These are phyloP conservation scores for Psilocybe cubensis DNA, from an alignment of 768 basidiomycete genomes.

Conservation along the genomic window DNA sequence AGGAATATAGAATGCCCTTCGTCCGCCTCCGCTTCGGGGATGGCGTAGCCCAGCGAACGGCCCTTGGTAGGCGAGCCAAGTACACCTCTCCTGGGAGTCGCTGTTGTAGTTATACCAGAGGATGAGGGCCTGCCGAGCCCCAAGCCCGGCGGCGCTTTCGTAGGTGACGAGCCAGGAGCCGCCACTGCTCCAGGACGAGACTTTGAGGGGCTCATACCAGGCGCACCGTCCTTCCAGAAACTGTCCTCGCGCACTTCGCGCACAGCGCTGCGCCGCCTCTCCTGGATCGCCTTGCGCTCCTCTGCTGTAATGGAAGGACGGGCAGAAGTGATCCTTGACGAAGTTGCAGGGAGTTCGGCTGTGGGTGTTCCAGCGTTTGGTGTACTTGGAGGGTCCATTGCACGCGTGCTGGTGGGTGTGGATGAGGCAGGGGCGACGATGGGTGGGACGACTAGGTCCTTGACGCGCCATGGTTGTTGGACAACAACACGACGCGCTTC, in stretches of 20 bases:
- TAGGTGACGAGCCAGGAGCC: constrained; percentile 14
- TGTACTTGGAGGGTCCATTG: constrained; percentile 7
- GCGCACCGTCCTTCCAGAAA: constrained; percentile 56
- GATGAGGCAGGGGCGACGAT: neutral
- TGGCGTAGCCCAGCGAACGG: constrained; percentile 15
- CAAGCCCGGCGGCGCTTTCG: constrained; percentile 12
- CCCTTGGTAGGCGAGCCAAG: constrained; percentile 23
- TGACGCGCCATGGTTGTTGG: constrained; percentile 58
- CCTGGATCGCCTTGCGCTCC: constrained; percentile 63
- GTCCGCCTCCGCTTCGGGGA: constrained; percentile 18
- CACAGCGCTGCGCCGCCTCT: constrained; percentile 63
- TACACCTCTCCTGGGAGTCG: constrained; percentile 1
- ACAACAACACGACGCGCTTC: constrained; percentile 52
- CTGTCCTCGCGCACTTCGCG: constrained; percentile 40
- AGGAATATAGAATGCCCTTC: constrained; percentile 12
- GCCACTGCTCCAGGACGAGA: neutral
- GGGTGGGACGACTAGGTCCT: constrained; percentile 53
- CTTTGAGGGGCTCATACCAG: constrained; percentile 48
- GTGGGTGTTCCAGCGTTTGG: neutral
- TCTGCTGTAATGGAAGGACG: constrained; percentile 40
- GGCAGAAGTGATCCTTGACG: neutral
- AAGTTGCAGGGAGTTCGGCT: neutral
- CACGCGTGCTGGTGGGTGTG: neutral
- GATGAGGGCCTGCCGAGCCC: constrained; percentile 6
- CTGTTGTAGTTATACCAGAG: neutral